These are phyloP conservation scores for Arctium lappa DNA, from an alignment of 129 eudicot species.

Conservation along the genomic window DNA sequence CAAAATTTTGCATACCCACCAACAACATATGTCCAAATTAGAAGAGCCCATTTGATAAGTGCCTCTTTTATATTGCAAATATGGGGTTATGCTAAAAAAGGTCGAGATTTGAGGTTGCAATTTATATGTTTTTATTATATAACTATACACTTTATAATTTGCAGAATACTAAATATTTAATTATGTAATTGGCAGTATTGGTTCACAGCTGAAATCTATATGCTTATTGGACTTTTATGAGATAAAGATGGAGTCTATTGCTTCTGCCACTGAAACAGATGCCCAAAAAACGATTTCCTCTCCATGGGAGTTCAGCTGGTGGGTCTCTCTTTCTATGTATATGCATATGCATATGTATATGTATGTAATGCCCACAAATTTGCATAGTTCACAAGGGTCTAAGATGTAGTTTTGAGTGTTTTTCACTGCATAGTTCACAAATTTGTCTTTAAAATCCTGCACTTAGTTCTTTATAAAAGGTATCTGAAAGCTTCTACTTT, in stretches of 20 bases:
- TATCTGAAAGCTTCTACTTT: background rate
- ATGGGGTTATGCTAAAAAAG: background rate
- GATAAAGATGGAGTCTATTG: conserved; percentile 3
- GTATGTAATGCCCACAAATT: background rate
- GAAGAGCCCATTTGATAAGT: background rate
- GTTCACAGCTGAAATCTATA: background rate
- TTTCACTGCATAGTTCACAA: too few relatives aligned
- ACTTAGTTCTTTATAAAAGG: background rate
- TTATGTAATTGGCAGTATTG: conserved; percentile 4
- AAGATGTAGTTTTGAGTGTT: too few relatives aligned
- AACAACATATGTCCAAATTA: background rate
- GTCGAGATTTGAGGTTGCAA: background rate
- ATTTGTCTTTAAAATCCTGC: background rate
- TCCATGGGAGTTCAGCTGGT: conserved; percentile 65
- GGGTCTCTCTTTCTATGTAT: conserved; percentile 13
- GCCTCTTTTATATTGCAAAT: background rate
- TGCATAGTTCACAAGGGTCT: too few relatives aligned
- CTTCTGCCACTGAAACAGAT: background rate
- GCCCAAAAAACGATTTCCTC: conserved; percentile 17
- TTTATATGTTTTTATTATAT: background rate
- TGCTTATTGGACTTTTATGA: background rate
- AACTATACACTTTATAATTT: background rate
- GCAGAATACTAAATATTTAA: background rate
- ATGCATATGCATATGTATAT: background rate
- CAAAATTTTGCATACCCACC: background rate